phyloP scores from a whole-genome alignment of 140 eudicot species.

The Erigeron philadelphicus region DNA sequence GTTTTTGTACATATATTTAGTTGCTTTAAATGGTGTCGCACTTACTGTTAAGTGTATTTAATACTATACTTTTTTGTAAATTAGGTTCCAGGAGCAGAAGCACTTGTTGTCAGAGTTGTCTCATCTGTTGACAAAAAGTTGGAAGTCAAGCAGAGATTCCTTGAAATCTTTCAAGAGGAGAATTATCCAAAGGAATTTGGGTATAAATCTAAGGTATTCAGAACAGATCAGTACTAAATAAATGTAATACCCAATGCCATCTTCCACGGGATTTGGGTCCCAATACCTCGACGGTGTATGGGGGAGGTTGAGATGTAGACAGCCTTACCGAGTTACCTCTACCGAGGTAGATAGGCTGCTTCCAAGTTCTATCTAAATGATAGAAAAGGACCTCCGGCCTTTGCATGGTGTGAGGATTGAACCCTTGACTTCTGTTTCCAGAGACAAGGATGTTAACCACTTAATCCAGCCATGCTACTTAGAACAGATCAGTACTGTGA shows the following conservation, averaged over 20 bases:
- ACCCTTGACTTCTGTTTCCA: no score
- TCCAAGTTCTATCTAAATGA: no score
- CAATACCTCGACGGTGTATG: no score
- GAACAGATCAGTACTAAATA: neutral
- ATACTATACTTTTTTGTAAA: neutral
- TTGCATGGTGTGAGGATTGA: no score
- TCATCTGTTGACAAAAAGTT: constrained; percentile 96
- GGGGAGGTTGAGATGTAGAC: no score
- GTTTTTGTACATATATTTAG: neutral
- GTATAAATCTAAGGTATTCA: constrained; percentile 80
- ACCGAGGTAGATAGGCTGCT: no score
- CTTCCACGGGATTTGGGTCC: no score
- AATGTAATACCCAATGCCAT: no score
- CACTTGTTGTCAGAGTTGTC: constrained; percentile 87
- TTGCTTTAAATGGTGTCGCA: constrained; percentile 8
- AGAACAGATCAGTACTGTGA: neutral
- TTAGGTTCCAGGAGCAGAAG: constrained; percentile 95
- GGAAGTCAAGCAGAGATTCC: constrained; percentile 84
- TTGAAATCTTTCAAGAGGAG: constrained; percentile 83
- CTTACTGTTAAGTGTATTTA: constrained; percentile 7
- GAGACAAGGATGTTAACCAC: no score
- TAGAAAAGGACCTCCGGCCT: no score
- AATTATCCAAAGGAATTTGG: constrained; percentile 83
- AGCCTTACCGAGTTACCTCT: no score
- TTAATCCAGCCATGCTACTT: no score